Evolutionary conservation across 2,329 filamentous ascomycete species (phyloP).

Genomic region (Penicillium concentricum): DNA sequence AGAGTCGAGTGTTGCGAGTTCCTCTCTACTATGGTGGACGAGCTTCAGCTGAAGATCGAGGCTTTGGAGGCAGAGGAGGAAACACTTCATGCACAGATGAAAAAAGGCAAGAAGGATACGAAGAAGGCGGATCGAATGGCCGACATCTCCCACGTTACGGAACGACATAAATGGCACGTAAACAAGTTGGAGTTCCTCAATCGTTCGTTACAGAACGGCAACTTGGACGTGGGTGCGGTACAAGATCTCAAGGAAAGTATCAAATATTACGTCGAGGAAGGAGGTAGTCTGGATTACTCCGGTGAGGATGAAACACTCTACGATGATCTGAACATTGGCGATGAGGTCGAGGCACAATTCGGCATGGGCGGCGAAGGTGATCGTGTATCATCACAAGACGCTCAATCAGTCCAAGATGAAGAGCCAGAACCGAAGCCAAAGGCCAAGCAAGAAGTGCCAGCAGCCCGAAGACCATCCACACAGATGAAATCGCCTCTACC

Average conservation of each 20-base stretch:
- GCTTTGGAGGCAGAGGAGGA: constrained; percentile 87
- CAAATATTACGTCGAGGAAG: constrained; percentile 90
- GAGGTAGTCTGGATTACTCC: constrained; percentile 82
- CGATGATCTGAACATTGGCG: constrained; percentile 87
- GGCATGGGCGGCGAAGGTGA: constrained; percentile 80
- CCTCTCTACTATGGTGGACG: constrained; percentile 80
- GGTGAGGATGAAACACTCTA: constrained; percentile 89
- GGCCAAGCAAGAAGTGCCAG: constrained; percentile 58
- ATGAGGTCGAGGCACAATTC: constrained; percentile 78
- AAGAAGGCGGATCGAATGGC: constrained; percentile 83
- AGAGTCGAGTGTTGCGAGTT: constrained; percentile 88
- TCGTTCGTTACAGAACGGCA: constrained; percentile 87
- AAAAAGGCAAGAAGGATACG: constrained; percentile 88
- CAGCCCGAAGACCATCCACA: constrained; percentile 71
- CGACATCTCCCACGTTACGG: constrained; percentile 78
- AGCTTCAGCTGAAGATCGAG: constrained; percentile 92
- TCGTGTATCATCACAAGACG: constrained; percentile 89
- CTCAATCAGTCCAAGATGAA: constrained; percentile 88
- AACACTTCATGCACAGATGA: constrained; percentile 79
- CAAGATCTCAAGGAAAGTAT: constrained; percentile 88
- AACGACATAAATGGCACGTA: constrained; percentile 96
- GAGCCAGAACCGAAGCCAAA: constrained; percentile 63
- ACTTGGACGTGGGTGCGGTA: constrained; percentile 82
- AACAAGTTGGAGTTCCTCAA: constrained; percentile 87
- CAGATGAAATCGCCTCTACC: constrained; percentile 93